Evolutionary conservation across 306 rosid genomes (phyloP), one percentile per base, ranked within the genome.

Genomic region (Vigna trinervia): DNA sequence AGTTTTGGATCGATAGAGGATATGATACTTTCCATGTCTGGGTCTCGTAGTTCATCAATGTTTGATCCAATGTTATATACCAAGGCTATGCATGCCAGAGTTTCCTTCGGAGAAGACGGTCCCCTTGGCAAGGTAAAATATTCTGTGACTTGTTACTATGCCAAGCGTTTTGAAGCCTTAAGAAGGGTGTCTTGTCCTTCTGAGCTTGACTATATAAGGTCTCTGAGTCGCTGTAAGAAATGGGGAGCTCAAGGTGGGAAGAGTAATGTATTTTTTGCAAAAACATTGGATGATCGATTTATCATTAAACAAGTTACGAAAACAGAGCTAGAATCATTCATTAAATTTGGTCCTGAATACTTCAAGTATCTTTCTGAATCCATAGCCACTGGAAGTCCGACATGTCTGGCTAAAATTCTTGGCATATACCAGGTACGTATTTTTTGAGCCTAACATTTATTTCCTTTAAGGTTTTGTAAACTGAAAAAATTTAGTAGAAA

Each of bases 171-270:
- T 86, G 97, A 91, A 63, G 93, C 94, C 82, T 81, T 96, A 70
- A 85, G 99, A 81, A 91, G 86, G 85, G 88, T 86, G 63, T 92
- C 98, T 58, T 96, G 99, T 79, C 88, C 94, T 76, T 92, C 97
- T 4, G 99, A 96, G 87, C 87, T 89, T 0, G 96, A 92, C 77
- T 96, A 68, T 54, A 63, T 92, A 78, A 91, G 98, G 86, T 96
- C 99, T 80, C 84, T 96, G 41, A 89, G 99, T 74, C 98, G 98
- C 77, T 91, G 99, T 77, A 96, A 89, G 89, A 89, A 87, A 75
- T 96, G 99, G 99, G 88, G 96, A 79, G 98, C 99, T 85, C 97
- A 92, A 84, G 99, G 99, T 73, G 99, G 99, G 14, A 96, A 96
- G 91, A 96, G 98, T 81, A 96, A 96, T 60, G 99, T 87, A 26